These are phyloP conservation scores for Huntiella moniliformis DNA, from an alignment of 2,329 filamentous ascomycete species.

Conservation along the genomic window DNA sequence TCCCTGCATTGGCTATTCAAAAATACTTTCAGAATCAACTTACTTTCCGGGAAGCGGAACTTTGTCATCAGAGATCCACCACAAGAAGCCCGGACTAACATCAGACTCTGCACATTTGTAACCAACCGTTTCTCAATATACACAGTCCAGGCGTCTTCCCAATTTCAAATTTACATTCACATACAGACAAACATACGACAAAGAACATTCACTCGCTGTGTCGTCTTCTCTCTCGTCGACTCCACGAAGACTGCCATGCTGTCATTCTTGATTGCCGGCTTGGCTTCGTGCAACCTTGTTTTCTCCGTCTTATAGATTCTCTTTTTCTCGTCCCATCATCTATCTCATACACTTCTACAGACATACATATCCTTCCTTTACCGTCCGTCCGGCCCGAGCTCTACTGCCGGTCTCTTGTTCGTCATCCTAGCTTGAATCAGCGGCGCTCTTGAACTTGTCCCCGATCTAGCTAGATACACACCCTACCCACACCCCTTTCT, in stretches of 20 bases:
- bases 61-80: not conserved
- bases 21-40: not conserved
- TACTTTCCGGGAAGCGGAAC: not conserved
- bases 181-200: too few relatives aligned
- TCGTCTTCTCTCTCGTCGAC: too few relatives aligned
- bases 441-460: not conserved
- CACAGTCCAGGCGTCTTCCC: too few relatives aligned
- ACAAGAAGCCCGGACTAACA: not conserved
- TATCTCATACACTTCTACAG: not conserved
- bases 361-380: too few relatives aligned
- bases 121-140: too few relatives aligned
- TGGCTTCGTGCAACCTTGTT: not conserved
- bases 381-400: too few relatives aligned
- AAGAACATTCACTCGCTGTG: too few relatives aligned
- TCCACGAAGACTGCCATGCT: not conserved
- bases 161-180: too few relatives aligned
- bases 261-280: not conserved
- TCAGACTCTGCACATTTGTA: not conserved
- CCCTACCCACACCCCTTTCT: not conserved
- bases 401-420: not conserved
- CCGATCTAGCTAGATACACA: constrained; percentile 2
- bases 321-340: constrained; percentile 1
- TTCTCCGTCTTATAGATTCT: too few relatives aligned
- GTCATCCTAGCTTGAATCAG: too few relatives aligned
- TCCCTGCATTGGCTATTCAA: not conserved